Percentiles rank a stretch among this genome's conserved stretches.
Evolutionary conservation across 148 eudicot species (phyloP).

Genomic region (Vaccinium vitisidaea): DNA sequence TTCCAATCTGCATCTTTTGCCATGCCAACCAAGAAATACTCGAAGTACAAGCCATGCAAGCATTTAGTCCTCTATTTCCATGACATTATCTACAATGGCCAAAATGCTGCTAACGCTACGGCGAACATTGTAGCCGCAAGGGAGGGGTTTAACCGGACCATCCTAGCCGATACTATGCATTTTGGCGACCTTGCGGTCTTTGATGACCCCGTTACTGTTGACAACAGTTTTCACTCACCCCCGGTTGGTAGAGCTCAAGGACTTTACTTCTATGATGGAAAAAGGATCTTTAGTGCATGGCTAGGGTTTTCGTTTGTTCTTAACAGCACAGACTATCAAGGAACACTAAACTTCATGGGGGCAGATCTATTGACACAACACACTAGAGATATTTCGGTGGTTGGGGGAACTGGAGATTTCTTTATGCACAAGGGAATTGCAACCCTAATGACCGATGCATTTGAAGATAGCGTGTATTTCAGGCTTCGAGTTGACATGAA

Average conservation of each 20-base stretch:
- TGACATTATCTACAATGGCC: neutral
- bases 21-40: neutral
- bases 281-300: conserved; percentile 14
- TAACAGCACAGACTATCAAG: conserved; percentile 8
- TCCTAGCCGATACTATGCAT: too few species aligned
- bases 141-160: too few species aligned
- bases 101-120: neutral
- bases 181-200: too few species aligned
- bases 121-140: neutral
- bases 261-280: conserved; percentile 10
- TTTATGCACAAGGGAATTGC: conserved; percentile 22
- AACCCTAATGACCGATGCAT: conserved; percentile 19
- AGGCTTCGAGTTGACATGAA: conserved; percentile 16
- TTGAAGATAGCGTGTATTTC: conserved; percentile 9
- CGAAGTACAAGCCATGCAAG: neutral
- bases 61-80: neutral
- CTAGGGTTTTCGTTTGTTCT: conserved; percentile 14
- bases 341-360: conserved; percentile 9
- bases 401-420: conserved; percentile 25
- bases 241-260: conserved; percentile 18
- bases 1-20: neutral
- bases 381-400: conserved; percentile 13
- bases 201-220: too few species aligned
- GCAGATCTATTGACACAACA: neutral
- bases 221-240: neutral